Evolutionary conservation across 257 asterid species (phyloP).

Genomic region (Nicotiana benthamiana): DNA sequence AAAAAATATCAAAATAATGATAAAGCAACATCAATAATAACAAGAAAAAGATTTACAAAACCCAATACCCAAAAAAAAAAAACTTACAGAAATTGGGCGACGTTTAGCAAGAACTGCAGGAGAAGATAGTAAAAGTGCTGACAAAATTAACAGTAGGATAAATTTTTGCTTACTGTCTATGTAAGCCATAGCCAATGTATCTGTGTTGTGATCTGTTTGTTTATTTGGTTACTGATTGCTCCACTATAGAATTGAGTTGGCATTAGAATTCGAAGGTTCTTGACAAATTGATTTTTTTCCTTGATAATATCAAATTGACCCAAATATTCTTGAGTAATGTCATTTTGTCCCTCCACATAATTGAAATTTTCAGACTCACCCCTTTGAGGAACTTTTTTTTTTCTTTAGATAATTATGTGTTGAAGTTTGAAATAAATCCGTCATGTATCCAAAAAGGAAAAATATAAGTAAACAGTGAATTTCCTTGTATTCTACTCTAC

Average conservation of each 20-base stretch:
- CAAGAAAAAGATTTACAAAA: neutral
- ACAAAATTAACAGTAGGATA: slow-evolving; percentile 2
- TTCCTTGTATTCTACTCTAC: too few species aligned
- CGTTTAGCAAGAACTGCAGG: slow-evolving; percentile 53
- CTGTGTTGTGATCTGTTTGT: neutral
- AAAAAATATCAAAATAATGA: neutral
- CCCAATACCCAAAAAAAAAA: neutral
- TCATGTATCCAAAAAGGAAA: too few species aligned
- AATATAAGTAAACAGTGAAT: too few species aligned
- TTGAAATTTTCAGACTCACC: neutral
- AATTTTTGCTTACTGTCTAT: neutral
- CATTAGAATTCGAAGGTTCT: neutral
- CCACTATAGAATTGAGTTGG: neutral
- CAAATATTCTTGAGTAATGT: neutral
- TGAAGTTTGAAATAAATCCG: too few species aligned
- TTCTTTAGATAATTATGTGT: too few species aligned
- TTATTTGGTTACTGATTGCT: neutral
- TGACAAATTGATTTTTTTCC: neutral
- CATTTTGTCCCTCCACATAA: neutral
- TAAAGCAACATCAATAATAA: neutral
- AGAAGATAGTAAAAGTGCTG: slow-evolving; percentile 24
- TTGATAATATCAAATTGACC: neutral
- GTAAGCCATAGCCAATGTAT: slow-evolving; percentile 8
- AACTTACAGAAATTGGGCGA: slow-evolving; percentile 59
- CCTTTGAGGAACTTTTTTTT: neutral